A percentile compares a stretch with the other conserved stretches of the same genome.
phyloP scores from a whole-genome alignment of 2,329 filamentous ascomycete species.

The Beauveria asiatica region DNA sequence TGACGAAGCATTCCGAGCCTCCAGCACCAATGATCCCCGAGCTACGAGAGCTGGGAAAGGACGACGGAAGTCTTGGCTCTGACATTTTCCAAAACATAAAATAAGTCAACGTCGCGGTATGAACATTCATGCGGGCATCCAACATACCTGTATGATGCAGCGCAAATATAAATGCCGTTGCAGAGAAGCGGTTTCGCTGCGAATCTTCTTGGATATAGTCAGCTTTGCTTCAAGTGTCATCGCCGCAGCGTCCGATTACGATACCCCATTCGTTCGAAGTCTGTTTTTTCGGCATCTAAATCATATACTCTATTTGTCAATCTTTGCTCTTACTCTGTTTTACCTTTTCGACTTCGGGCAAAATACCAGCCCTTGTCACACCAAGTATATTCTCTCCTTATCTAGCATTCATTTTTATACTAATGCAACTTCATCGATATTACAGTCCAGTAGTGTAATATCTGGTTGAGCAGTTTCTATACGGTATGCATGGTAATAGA shows the following conservation, averaged over 20 bases:
- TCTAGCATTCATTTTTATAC: background rate
- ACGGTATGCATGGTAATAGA: background rate
- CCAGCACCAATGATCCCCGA: constrained; percentile 56
- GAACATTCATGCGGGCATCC: background rate
- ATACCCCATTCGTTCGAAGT: constrained; percentile 7
- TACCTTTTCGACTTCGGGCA: background rate
- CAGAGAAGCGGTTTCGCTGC: background rate
- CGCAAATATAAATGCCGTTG: background rate
- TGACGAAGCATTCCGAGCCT: constrained; percentile 34
- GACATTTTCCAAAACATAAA: constrained; percentile 50
- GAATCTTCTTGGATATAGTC: constrained; percentile 3
- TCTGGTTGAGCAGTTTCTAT: background rate
- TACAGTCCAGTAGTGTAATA: background rate
- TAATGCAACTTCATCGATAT: background rate
- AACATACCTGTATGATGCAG: constrained; percentile 6
- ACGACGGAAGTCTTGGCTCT: constrained; percentile 37
- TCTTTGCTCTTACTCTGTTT: background rate
- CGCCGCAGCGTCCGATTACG: constrained; percentile 4
- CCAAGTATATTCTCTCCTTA: background rate
- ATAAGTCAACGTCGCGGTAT: constrained; percentile 22
- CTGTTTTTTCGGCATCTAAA: constrained; percentile 1
- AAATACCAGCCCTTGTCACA: background rate
- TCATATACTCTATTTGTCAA: constrained; percentile 10
- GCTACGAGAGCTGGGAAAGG: constrained; percentile 42
- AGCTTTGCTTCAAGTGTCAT: constrained; percentile 1